Conservation (phyloP, 768 basidiomycete genomes). For the Kwoniella newhampshirensis region DNA sequence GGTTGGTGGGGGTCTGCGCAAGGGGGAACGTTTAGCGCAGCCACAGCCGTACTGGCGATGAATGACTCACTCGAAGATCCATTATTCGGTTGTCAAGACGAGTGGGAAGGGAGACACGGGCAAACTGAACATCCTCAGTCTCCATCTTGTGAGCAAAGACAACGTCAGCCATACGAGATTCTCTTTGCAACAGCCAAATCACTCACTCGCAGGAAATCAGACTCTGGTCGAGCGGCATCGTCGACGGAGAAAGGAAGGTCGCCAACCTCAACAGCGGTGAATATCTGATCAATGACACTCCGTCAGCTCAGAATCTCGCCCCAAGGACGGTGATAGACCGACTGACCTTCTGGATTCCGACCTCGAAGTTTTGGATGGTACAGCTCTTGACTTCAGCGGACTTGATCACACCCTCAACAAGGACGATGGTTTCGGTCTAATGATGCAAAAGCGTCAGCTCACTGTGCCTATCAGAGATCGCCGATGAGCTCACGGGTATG, state of each 20-base stretch:
- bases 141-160: conserved; percentile 33
- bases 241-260: conserved; percentile 84
- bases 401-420: conserved; percentile 79
- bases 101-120: conserved; percentile 84
- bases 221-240: conserved; percentile 82
- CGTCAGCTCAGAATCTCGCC: neutral
- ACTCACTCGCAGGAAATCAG: conserved; percentile 63
- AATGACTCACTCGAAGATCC: conserved; percentile 74
- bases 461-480: neutral
- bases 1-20: conserved; percentile 82
- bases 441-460: conserved; percentile 12
- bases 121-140: conserved; percentile 54
- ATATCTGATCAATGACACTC: conserved; percentile 59
- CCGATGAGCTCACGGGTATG: conserved; percentile 58
- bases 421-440: conserved; percentile 77
- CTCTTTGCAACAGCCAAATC: neutral
- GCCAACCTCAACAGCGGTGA: conserved; percentile 72
- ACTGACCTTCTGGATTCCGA: conserved; percentile 75
- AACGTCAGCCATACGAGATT: conserved; percentile 59
- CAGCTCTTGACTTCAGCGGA: conserved; percentile 88
- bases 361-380: conserved; percentile 79
- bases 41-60: too few relatives aligned
- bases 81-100: conserved; percentile 91
- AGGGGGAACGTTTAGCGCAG: too few relatives aligned
- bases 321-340: too few relatives aligned